phyloP scores from a whole-genome alignment of 31 red algal species.

The Asparagopsis taxiformis region DNA sequence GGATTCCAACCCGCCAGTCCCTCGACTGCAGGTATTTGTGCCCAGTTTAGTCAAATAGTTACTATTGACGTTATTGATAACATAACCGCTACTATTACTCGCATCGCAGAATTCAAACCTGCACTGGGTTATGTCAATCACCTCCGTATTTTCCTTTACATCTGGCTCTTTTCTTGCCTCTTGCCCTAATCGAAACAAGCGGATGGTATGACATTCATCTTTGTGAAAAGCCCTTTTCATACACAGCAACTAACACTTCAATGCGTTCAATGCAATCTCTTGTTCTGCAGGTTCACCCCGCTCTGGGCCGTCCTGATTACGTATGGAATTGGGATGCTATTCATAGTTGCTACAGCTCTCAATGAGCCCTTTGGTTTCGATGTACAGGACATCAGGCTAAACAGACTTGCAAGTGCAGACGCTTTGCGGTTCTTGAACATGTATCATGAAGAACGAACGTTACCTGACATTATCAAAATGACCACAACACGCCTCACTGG shows the following conservation, averaged over 20 bases:
- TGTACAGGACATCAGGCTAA: constrained; percentile 52
- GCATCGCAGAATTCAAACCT: constrained; percentile 15
- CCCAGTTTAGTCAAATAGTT: neutral
- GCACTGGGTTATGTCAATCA: constrained; percentile 39
- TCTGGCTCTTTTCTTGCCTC: constrained; percentile 65
- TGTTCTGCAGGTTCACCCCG: constrained; percentile 26
- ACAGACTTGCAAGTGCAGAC: neutral
- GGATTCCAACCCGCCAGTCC: neutral
- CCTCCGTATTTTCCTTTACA: constrained; percentile 45
- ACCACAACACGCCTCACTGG: neutral
- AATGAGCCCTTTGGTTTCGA: constrained; percentile 55
- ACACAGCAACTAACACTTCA: neutral
- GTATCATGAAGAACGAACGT: neutral
- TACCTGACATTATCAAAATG: neutral
- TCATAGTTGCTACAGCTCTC: constrained; percentile 19
- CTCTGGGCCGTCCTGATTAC: constrained; percentile 44
- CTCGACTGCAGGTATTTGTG: neutral
- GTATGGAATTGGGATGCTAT: constrained; percentile 47
- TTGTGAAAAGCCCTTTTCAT: neutral
- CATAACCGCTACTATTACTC: neutral
- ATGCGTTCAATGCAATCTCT: neutral
- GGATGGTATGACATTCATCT: constrained; percentile 29
- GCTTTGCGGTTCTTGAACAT: neutral
- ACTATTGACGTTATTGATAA: constrained; percentile 24
- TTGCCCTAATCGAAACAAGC: constrained; percentile 35